These are phyloP conservation scores for Chondrostereum purpureum DNA, from an alignment of 1,284 basidiomycete genomes.

Conservation along the genomic window DNA sequence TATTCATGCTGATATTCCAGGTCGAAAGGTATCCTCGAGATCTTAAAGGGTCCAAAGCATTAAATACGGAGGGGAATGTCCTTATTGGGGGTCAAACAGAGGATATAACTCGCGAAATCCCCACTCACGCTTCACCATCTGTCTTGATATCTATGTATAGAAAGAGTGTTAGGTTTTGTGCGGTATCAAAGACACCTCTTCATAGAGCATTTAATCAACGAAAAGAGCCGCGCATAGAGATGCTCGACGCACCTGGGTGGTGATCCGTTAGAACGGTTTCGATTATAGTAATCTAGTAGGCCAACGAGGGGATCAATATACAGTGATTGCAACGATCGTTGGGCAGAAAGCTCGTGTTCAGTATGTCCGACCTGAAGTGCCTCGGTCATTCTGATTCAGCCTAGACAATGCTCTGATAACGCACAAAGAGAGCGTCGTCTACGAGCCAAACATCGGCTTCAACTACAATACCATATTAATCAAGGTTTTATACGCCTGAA, in stretches of 20 bases:
- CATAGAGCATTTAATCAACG: too few species aligned
- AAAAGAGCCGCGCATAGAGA: too few species aligned
- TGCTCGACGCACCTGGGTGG: not conserved
- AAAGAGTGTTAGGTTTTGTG: not conserved
- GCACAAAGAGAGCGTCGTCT: not conserved
- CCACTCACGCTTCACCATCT: constrained; percentile 1
- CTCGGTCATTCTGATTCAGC: too few species aligned
- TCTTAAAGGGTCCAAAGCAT: not conserved
- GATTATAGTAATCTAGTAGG: not conserved
- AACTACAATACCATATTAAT: too few species aligned
- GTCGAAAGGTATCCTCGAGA: not conserved
- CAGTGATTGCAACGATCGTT: not conserved
- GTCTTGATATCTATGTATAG: constrained; percentile 5
- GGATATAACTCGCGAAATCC: not conserved
- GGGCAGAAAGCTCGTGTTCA: not conserved
- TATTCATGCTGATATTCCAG: not conserved
- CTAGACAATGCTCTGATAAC: too few species aligned
- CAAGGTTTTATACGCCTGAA: not conserved
- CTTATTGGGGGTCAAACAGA: not conserved
- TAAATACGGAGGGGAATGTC: not conserved
- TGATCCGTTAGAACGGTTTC: not conserved
- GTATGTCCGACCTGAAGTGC: not conserved
- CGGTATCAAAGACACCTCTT: constrained; percentile 3
- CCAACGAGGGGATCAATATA: not conserved
- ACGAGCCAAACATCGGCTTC: constrained; percentile 2